Percentiles rank a stretch among this genome's conserved stretches.
These are phyloP conservation scores for Populus deltoides DNA, from an alignment of 345 rosid species.

Conservation along the genomic window DNA sequence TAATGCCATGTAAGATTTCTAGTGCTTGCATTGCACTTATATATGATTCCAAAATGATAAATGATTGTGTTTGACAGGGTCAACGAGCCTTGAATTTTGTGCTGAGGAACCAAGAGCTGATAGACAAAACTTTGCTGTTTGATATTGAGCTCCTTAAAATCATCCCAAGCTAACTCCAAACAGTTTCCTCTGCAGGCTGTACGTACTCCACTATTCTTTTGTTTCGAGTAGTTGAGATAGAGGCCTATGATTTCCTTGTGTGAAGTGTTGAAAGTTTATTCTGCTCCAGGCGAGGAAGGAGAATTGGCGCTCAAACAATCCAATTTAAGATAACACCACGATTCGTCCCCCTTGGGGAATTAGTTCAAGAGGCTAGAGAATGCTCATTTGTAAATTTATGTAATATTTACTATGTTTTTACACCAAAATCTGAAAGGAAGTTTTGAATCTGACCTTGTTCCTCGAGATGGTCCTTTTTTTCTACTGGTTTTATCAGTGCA, in stretches of 20 bases:
- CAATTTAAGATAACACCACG: neutral
- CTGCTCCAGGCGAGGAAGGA: conserved; percentile 6
- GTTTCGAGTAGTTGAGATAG: neutral
- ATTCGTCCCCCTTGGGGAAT: neutral
- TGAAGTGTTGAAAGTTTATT: neutral
- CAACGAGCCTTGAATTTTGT: conserved; percentile 96
- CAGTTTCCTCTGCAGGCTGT: conserved; percentile 13
- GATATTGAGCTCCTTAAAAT: conserved; percentile 91
- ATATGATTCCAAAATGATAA: neutral
- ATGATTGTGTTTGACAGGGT: conserved; percentile 47
- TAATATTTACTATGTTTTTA: neutral
- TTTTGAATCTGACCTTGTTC: too few species aligned
- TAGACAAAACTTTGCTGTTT: conserved; percentile 89
- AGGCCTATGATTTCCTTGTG: neutral
- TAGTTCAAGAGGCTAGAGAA: neutral
- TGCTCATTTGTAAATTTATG: neutral
- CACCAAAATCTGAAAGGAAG: neutral
- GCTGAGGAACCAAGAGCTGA: conserved; percentile 86
- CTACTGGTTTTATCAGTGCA: neutral
- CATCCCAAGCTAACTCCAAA: conserved; percentile 35
- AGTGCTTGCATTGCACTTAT: neutral
- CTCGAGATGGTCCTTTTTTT: neutral
- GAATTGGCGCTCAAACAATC: neutral
- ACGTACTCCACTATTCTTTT: neutral
- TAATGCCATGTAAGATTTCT: conserved; percentile 29